A percentile compares a stretch with the other conserved stretches of the same genome.
phyloP scores from a whole-genome alignment of 139 green algal species.

The Chlorella sorokiniana region DNA sequence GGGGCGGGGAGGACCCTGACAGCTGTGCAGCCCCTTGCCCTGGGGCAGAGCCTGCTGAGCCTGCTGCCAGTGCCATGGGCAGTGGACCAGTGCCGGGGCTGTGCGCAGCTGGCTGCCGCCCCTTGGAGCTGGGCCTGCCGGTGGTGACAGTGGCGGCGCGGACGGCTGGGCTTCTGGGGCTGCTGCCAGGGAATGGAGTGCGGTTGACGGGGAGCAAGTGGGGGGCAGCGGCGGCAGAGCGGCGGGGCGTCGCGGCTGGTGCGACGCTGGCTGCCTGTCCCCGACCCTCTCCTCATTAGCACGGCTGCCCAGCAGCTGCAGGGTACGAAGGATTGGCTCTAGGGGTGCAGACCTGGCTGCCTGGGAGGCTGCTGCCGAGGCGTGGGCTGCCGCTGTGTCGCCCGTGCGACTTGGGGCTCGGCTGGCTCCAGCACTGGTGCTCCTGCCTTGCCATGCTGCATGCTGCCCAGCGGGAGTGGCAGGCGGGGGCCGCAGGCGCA shows the following conservation, averaged over 20 bases:
- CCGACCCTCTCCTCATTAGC: background rate
- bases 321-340: background rate
- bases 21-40: too few species aligned
- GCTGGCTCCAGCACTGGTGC: background rate
- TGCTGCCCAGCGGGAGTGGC: too few species aligned
- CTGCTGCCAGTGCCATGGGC: too few species aligned
- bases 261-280: background rate
- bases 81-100: too few species aligned
- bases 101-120: too few species aligned
- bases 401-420: background rate
- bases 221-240: background rate
- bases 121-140: too few species aligned
- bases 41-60: background rate
- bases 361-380: background rate
- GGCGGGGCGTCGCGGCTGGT: background rate
- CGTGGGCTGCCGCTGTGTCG: background rate
- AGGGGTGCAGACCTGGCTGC: background rate
- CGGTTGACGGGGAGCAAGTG: background rate
- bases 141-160: background rate
- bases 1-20: too few species aligned
- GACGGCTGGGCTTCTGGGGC: background rate
- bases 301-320: background rate
- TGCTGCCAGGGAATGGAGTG: conserved; percentile 11
- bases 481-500: too few species aligned
- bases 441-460: too few species aligned